Conservation (phyloP, 2,329 filamentous ascomycete species). For the Colletotrichum sansevieriae region DNA sequence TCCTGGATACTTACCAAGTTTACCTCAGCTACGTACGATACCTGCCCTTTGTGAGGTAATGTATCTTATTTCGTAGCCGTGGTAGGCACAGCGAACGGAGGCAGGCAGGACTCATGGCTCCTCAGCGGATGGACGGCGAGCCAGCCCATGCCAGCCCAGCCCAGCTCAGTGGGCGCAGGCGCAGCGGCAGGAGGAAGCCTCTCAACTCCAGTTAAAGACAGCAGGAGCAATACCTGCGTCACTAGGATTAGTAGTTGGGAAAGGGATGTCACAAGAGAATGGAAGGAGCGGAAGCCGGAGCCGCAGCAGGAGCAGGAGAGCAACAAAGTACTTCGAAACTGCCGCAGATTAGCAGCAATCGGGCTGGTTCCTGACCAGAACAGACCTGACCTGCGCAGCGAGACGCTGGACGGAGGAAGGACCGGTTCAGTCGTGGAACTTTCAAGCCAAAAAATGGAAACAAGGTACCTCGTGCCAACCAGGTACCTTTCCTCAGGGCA, state of each 20-base stretch:
- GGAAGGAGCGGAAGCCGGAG: no score
- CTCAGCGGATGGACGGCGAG: constrained; percentile 6
- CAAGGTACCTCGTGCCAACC: not conserved
- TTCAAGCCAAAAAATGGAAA: not conserved
- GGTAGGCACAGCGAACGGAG: not conserved
- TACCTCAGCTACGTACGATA: no score
- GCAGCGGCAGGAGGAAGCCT: constrained; percentile 9
- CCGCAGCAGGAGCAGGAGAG: no score
- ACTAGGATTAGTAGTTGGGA: not conserved
- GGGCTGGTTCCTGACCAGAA: not conserved
- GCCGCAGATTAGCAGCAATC: constrained; percentile 20
- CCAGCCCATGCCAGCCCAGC: constrained; percentile 2
- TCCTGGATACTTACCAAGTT: no score
- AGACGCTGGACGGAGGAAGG: constrained; percentile 7
- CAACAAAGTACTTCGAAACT: not conserved
- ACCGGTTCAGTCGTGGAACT: not conserved
- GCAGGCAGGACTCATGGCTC: not conserved
- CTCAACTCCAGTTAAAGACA: not conserved
- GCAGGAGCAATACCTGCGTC: not conserved
- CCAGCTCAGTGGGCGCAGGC: constrained; percentile 10
- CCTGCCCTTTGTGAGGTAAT: not conserved
- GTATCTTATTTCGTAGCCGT: not conserved
- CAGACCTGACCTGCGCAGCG: not conserved
- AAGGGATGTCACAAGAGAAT: constrained; percentile 15
- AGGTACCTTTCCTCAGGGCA: no score